Percentiles rank a stretch among this genome's conserved stretches.
These are phyloP conservation scores for Podaxis sp. DNA, from an alignment of 768 basidiomycete genomes.

Conservation along the genomic window DNA sequence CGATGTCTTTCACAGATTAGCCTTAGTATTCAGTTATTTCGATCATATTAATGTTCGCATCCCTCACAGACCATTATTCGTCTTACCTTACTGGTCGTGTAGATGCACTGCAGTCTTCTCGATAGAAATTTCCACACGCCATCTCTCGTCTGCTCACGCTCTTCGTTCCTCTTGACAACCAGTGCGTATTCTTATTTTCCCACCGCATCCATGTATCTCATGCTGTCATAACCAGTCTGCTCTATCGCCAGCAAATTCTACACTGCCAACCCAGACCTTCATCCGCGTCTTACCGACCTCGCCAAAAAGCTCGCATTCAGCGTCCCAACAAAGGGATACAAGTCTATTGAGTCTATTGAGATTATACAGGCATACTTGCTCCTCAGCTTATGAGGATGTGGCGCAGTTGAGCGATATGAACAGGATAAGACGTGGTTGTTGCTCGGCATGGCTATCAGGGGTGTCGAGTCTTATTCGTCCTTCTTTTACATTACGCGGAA, in stretches of 20 bases:
- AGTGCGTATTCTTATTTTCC: slow-evolving; percentile 47
- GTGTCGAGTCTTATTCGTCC: slow-evolving; percentile 22
- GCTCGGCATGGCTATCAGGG: slow-evolving; percentile 85
- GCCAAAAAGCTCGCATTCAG: slow-evolving; percentile 87
- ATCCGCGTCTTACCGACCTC: slow-evolving; percentile 74
- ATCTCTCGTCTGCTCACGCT: slow-evolving; percentile 88
- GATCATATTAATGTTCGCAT: slow-evolving; percentile 68
- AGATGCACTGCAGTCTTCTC: slow-evolving; percentile 81
- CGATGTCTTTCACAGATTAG: slow-evolving; percentile 15
- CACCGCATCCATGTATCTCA: slow-evolving; percentile 6
- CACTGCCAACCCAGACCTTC: slow-evolving; percentile 76
- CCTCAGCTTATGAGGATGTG: slow-evolving; percentile 86
- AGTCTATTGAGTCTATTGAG: slow-evolving; percentile 91
- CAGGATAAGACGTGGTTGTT: slow-evolving; percentile 94
- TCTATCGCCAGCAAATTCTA: slow-evolving; percentile 95
- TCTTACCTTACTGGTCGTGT: slow-evolving; percentile 9
- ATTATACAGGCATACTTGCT: slow-evolving; percentile 95
- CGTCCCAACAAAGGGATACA: slow-evolving; percentile 84
- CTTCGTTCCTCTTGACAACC: slow-evolving; percentile 92
- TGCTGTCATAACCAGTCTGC: slow-evolving; percentile 61
- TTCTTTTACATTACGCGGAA: not conserved
- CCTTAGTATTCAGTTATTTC: slow-evolving; percentile 55
- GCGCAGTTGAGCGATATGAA: slow-evolving; percentile 94
- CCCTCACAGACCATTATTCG: slow-evolving; percentile 14
- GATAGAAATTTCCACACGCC: slow-evolving; percentile 93